Evolutionary conservation across 176 grass and related monocot genomes (phyloP).

Genomic region (Alloteropsis semialata): DNA sequence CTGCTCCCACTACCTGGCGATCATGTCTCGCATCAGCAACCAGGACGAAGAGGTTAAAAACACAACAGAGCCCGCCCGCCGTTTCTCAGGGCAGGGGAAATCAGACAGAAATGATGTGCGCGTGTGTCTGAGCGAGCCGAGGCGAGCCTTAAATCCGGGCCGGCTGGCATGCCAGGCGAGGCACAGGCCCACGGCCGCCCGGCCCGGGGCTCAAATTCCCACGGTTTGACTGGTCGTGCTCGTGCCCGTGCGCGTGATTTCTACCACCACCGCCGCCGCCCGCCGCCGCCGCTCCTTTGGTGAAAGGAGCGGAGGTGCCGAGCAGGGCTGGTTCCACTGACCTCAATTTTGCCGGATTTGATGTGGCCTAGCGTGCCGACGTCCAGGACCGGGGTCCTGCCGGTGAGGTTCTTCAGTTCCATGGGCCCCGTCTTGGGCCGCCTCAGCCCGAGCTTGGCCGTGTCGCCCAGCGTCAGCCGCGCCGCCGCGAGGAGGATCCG

Average conservation of each 20-base stretch:
- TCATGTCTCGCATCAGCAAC: neutral
- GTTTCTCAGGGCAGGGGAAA: neutral
- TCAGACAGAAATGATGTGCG: neutral
- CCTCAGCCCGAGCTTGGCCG: slow-evolving; percentile 64
- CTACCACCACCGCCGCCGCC: neutral
- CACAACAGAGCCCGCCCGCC: neutral
- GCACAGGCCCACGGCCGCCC: neutral
- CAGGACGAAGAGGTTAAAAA: neutral
- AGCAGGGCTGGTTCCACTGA: slow-evolving; percentile 10
- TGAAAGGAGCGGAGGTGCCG: neutral
- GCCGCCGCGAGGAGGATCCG: slow-evolving; percentile 63
- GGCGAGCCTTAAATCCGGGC: neutral
- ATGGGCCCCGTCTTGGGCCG: slow-evolving; percentile 87
- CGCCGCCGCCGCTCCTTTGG: neutral
- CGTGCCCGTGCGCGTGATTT: too few species aligned
- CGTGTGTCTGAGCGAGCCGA: neutral
- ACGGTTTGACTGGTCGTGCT: neutral
- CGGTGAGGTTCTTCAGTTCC: slow-evolving; percentile 92
- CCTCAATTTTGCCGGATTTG: slow-evolving; percentile 96
- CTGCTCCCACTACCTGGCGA: slow-evolving; percentile 73
- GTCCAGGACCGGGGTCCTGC: slow-evolving; percentile 89
- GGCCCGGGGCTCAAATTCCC: neutral
- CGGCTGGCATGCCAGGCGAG: slow-evolving; percentile 17
- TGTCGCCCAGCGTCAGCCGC: slow-evolving; percentile 65
- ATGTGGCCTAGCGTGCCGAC: slow-evolving; percentile 76